These are phyloP conservation scores for Telopea speciosissima DNA, from an alignment of 177 flowering plant genomes.

Conservation along the genomic window DNA sequence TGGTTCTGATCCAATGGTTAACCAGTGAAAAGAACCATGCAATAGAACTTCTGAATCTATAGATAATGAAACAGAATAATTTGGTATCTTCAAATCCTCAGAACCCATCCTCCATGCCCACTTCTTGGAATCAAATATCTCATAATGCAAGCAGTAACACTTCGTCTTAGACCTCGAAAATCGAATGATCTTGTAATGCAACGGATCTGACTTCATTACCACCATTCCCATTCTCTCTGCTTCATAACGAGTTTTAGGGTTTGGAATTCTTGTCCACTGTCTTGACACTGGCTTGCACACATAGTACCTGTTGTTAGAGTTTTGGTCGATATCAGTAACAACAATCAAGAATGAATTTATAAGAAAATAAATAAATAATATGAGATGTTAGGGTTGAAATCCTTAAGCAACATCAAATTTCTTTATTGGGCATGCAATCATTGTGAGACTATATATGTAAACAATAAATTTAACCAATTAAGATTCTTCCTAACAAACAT, in stretches of 20 bases:
- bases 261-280: not conserved
- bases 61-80: too few species aligned
- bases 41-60: not conserved
- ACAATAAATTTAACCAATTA: too few species aligned
- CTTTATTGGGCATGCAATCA: too few species aligned
- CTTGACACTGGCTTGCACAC: not conserved
- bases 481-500: too few species aligned
- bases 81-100: not conserved
- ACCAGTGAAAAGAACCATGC: not conserved
- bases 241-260: not conserved
- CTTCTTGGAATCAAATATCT: not conserved
- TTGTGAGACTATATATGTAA: too few species aligned
- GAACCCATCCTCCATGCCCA: not conserved
- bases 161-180: not conserved
- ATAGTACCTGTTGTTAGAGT: too few species aligned
- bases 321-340: too few species aligned
- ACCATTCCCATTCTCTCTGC: not conserved
- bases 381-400: too few species aligned
- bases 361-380: too few species aligned
- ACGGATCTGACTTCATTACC: not conserved
- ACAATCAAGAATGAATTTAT: too few species aligned
- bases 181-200: conserved; percentile 4
- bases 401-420: too few species aligned
- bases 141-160: not conserved
- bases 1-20: not conserved